Evolutionary conservation across 495 filamentous ascomycete genomes (phyloP).

Genomic region (Ramalina peruviana): DNA sequence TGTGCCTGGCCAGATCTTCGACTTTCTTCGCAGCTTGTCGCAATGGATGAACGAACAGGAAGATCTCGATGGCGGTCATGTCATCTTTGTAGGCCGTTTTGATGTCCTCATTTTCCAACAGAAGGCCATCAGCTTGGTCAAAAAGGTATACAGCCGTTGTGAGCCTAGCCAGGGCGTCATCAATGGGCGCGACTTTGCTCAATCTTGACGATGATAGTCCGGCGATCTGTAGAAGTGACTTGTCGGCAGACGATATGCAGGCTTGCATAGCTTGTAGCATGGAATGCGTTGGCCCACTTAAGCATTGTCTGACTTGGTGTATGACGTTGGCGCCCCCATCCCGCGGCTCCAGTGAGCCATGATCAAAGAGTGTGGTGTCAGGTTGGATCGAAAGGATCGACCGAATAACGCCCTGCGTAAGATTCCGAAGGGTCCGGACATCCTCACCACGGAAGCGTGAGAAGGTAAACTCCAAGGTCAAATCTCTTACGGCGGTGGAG

Average conservation of each 20-base stretch:
- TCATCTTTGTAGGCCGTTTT: constrained; percentile 20
- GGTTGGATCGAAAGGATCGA: constrained; percentile 30
- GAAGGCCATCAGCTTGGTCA: constrained; percentile 22
- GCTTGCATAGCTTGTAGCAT: constrained; percentile 32
- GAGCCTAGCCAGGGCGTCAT: constrained; percentile 13
- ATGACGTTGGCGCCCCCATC: constrained; percentile 13
- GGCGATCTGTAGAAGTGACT: constrained; percentile 32
- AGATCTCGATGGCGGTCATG: constrained; percentile 36
- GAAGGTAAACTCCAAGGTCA: constrained; percentile 37
- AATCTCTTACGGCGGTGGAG: constrained; percentile 40
- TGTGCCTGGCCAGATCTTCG: constrained; percentile 28
- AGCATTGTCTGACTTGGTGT: constrained; percentile 25
- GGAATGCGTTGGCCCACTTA: constrained; percentile 30
- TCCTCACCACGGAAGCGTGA: constrained; percentile 36
- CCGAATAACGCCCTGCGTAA: constrained; percentile 38
- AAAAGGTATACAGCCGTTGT: constrained; percentile 24
- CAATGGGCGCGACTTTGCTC: constrained; percentile 18
- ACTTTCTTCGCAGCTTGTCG: constrained; percentile 36
- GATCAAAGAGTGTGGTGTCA: constrained; percentile 28
- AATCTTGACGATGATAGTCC: constrained; percentile 22
- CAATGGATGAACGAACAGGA: constrained; percentile 41
- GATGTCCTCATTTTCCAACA: constrained; percentile 21
- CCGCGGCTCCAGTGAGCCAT: constrained; percentile 13
- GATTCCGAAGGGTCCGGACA: constrained; percentile 32
- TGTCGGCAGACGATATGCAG: constrained; percentile 30